A percentile compares a stretch with the other conserved stretches of the same genome.
Evolutionary conservation across 208 protist species (phyloP).

Genomic region (Crithidia acanthocephali): DNA sequence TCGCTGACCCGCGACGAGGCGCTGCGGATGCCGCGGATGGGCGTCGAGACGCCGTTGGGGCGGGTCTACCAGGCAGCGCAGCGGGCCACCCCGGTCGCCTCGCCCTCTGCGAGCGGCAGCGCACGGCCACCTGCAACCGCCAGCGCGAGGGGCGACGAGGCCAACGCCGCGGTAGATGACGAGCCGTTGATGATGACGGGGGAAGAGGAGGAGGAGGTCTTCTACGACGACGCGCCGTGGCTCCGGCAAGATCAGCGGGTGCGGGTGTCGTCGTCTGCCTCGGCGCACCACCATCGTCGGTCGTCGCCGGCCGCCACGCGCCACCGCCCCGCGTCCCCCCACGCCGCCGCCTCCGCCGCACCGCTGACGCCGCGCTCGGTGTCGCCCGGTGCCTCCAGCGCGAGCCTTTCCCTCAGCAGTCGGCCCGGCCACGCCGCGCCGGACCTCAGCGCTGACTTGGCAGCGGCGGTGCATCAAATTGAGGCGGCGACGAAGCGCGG

Average conservation of each 20-base stretch:
- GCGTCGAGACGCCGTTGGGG: background rate
- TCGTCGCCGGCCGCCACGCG: background rate
- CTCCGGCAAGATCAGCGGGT: background rate
- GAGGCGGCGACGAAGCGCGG: conserved; percentile 16
- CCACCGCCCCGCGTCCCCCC: background rate
- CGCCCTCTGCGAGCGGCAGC: background rate
- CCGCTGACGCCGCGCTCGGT: background rate
- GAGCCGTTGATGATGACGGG: background rate
- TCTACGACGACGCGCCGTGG: conserved; percentile 14
- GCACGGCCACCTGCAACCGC: background rate
- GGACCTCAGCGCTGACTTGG: conserved; percentile 10
- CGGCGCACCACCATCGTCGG: background rate
- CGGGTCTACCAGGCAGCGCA: conserved; percentile 14
- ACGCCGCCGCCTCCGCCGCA: background rate
- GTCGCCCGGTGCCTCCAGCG: background rate
- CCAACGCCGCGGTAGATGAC: background rate
- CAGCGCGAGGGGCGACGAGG: background rate
- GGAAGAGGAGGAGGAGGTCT: conserved; percentile 11
- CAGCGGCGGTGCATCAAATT: conserved; percentile 27
- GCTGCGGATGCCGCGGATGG: background rate
- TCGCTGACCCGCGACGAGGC: conserved; percentile 28
- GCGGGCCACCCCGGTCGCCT: conserved; percentile 8
- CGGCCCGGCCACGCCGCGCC: background rate
- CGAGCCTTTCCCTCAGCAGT: background rate
- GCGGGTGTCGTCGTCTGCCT: background rate